Evolutionary conservation across 495 filamentous ascomycete genomes (phyloP), one percentile per base, ranked within the genome.

Genomic region (Penicillium flavigenum): DNA sequence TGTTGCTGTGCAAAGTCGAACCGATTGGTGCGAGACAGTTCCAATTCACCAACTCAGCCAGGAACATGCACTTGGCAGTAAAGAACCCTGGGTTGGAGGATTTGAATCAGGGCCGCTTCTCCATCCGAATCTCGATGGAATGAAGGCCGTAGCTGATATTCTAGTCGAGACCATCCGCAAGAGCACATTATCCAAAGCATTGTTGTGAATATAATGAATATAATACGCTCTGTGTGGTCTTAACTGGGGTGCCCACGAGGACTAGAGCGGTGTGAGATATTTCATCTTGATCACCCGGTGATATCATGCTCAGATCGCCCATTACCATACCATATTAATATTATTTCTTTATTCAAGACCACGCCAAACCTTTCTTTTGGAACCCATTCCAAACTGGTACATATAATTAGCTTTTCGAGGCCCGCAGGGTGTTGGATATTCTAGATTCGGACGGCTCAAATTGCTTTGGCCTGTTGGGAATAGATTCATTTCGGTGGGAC

Each of bases 21-120:
- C 49, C 16, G 68, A 54, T 12, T 76, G 72, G 73, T 76, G 67
- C 47, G 65, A 64, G 38, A 52, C 62, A 9, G 57, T 59, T 36
- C 51, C 63, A n/a, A 51, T 66, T 34, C 60, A 66, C 12, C 48
- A 63, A 20, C 39, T 57, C 44, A 62, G 75, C 61, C 54, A 64
- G 60, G 60, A 53, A 36, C 74, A 78, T 52, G 73, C 63, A 8
- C 58, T 77, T 27, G 76, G 76, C 1, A 62, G 67, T 8, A 42
- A 58, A 24, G 59, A 66, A 16, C 73, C 75, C 0, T 78, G 75
- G 76, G 66, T 76, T 51, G 63, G 57, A 26, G 71, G 67, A 0
- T 78, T 73, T 52, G 51, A 43, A 27, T 41, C 57, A 0, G 72
- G 67, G 4, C 57, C 61, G 27, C 57, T 69, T 22, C 70, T 69